Conservation (phyloP, 768 basidiomycete species). For the Piloderma croceum region DNA sequence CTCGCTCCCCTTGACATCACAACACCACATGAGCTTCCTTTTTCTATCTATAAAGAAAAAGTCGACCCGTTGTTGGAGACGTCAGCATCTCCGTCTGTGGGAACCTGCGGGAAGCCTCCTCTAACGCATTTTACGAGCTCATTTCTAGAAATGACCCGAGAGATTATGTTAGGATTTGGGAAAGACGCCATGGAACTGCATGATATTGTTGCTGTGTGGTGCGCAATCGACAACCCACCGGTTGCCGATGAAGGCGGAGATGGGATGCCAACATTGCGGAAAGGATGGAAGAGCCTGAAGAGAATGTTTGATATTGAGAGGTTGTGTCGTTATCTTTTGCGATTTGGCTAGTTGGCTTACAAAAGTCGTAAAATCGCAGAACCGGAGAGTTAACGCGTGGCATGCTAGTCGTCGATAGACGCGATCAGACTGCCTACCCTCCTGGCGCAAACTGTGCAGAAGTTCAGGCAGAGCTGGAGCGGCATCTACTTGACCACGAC, state of each 20-base stretch:
- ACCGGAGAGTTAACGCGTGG: constrained; percentile 77
- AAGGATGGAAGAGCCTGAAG: constrained; percentile 52
- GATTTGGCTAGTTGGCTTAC: background rate
- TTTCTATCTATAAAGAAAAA: constrained; percentile 48
- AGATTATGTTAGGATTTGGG: constrained; percentile 74
- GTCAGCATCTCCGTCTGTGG: constrained; percentile 41
- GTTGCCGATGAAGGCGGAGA: constrained; percentile 23
- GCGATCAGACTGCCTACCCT: constrained; percentile 61
- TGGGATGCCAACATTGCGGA: constrained; percentile 24
- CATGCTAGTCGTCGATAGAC: constrained; percentile 81
- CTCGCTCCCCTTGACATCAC: constrained; percentile 81
- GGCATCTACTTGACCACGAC: constrained; percentile 24
- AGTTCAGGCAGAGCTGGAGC: constrained; percentile 49
- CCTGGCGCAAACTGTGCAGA: constrained; percentile 61
- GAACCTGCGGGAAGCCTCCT: constrained; percentile 47
- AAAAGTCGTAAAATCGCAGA: constrained; percentile 28
- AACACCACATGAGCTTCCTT: constrained; percentile 71
- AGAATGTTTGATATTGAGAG: constrained; percentile 67
- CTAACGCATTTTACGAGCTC: constrained; percentile 74
- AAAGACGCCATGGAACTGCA: constrained; percentile 87
- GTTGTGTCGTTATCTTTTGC: constrained; percentile 27
- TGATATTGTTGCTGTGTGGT: constrained; percentile 88
- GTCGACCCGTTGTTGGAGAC: constrained; percentile 62
- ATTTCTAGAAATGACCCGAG: constrained; percentile 68
- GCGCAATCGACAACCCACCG: constrained; percentile 68